Percentiles rank a stretch among this genome's conserved stretches.
Conservation (phyloP, 2,329 filamentous ascomycete species). For the Aspergillus terreus region DNA sequence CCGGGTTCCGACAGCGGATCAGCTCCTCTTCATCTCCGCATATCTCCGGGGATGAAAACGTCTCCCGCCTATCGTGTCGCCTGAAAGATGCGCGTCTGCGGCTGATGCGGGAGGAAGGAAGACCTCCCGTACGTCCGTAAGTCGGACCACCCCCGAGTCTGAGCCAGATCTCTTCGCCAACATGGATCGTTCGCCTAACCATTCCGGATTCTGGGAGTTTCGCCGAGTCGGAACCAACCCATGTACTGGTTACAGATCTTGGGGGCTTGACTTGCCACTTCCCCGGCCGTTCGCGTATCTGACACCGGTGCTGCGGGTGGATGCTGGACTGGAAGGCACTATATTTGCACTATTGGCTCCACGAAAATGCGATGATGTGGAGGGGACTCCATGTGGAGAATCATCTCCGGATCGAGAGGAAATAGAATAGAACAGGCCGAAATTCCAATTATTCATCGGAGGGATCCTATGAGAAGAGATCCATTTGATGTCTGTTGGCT, state of each 20-base stretch:
- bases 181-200: background rate
- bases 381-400: background rate
- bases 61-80: background rate
- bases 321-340: no score
- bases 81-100: background rate
- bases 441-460: background rate
- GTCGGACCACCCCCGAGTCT: background rate
- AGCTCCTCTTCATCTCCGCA: background rate
- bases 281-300: constrained; percentile 8
- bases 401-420: background rate
- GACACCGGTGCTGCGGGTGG: background rate
- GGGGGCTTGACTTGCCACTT: background rate
- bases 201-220: no score
- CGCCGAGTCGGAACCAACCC: background rate
- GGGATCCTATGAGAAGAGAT: background rate
- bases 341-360: no score
- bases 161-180: background rate
- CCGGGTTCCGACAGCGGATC: background rate
- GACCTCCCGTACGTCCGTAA: background rate
- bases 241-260: background rate
- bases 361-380: background rate
- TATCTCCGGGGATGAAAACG: background rate
- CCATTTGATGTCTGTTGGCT: background rate
- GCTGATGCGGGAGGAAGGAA: no score
- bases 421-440: background rate